These are phyloP conservation scores for Ambrosia trifida DNA, from an alignment of 129 eudicot species.

Conservation along the genomic window DNA sequence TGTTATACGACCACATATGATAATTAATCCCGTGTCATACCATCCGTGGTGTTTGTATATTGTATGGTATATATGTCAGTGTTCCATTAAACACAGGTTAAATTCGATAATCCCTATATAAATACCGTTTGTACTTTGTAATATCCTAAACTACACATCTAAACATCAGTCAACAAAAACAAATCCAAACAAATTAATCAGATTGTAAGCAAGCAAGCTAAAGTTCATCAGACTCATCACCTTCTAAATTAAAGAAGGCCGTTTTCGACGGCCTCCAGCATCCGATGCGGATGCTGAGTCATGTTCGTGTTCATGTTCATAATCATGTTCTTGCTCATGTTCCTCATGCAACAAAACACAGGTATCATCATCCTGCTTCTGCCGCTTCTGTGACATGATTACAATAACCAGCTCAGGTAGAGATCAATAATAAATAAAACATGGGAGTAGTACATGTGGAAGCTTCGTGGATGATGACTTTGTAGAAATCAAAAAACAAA, in stretches of 20 bases:
- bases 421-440: too few species aligned
- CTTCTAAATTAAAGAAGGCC: constrained; percentile 38
- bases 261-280: constrained; percentile 28
- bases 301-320: neutral
- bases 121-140: neutral
- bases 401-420: neutral
- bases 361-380: constrained; percentile 25
- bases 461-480: constrained; percentile 7
- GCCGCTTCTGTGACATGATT: constrained; percentile 44
- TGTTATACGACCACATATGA: too few species aligned
- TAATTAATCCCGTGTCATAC: too few species aligned
- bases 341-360: constrained; percentile 1
- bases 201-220: neutral
- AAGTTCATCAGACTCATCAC: constrained; percentile 26
- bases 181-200: neutral
- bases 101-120: neutral
- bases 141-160: neutral
- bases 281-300: neutral
- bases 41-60: too few species aligned
- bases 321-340: constrained; percentile 18
- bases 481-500: constrained; percentile 16
- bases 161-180: neutral
- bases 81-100: too few species aligned
- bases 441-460: neutral
- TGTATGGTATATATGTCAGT: too few species aligned